Evolutionary conservation across 108 stramenopile genomes (phyloP).

Genomic region (Cyclotella sp.): DNA sequence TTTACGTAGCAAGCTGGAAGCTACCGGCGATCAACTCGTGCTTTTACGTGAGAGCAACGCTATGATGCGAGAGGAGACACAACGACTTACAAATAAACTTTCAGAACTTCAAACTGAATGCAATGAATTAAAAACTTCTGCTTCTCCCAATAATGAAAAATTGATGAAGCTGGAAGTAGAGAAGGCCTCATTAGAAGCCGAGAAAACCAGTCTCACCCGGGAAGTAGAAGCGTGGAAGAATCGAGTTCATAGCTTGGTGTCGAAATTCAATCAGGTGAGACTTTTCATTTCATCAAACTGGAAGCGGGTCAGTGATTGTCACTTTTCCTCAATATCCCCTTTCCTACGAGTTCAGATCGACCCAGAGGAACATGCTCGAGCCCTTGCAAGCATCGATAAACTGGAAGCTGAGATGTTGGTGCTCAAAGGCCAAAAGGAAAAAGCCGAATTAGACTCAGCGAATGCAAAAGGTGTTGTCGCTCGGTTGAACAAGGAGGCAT

Average conservation of each 20-base stretch:
- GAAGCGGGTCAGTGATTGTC: neutral
- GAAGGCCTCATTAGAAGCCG: conserved; percentile 71
- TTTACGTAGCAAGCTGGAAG: conserved; percentile 55
- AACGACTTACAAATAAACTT: conserved; percentile 52
- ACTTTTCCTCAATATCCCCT: neutral
- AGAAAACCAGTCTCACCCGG: conserved; percentile 79
- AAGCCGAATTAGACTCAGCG: conserved; percentile 66
- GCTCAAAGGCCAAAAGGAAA: conserved; percentile 58
- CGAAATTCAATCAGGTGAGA: conserved; percentile 82
- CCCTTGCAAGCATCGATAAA: conserved; percentile 65
- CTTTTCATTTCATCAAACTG: neutral
- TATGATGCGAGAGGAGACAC: conserved; percentile 72
- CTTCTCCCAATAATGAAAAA: conserved; percentile 55
- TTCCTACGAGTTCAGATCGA: conserved; percentile 53
- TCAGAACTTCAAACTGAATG: conserved; percentile 46
- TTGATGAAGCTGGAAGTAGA: conserved; percentile 62
- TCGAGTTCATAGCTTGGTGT: conserved; percentile 82
- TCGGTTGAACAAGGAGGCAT: conserved; percentile 70
- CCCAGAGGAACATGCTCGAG: conserved; percentile 81
- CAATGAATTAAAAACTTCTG: conserved; percentile 47
- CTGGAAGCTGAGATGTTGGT: conserved; percentile 56
- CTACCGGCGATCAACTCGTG: conserved; percentile 67
- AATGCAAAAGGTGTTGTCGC: conserved; percentile 66
- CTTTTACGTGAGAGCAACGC: conserved; percentile 84
- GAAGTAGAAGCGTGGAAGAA: conserved; percentile 88